Base-by-base conservation (phyloP, 2,329 filamentous ascomycete genomes). In the Calonectria pseudoturangicola region DNA sequence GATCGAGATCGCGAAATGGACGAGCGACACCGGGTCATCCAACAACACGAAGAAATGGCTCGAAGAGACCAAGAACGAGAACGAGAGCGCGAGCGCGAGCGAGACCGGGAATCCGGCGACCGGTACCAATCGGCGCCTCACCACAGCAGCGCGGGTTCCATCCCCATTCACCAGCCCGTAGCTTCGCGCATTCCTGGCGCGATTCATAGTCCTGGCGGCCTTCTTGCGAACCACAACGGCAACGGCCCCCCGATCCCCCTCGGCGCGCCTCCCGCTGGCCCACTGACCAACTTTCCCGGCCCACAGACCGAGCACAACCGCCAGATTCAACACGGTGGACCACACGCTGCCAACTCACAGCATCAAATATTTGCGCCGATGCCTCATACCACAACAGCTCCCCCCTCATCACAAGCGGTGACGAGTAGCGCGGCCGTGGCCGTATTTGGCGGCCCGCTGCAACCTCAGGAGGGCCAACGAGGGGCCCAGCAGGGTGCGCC, bases 141-240 rank as follows among this genome's bases (percentile, higher is more conserved):
- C 81, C 96, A 98, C 83, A 97, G 93, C 85, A 96, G 94, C 81
- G 93, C 94, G 47, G 95, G 93, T 70, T 95, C 96, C 3, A 94
- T 98, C 68, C 95, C 96, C 68, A 93, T 98, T 79, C 96, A 98
- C 84, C 96, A 98, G 84, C 96, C 96, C 6, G 95, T 98, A 72
- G 96, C 96, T 74, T 92, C 95, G 81, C 88, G 96, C 84, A 88
- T 95, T 74, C 86, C 93, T 70, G 93, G 92, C 75, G 93, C 95
- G 66, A 97, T 98, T 70, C 96, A 98, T 82, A 97, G 95, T 56
- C 96, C 96, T 1, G 96, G 97, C 77, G 96, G 96, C 10, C 89
- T 98, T 43, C 90, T 98, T 47, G 91, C 93, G 10, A 95, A 92
- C 76, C 92, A 95, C 78, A 92, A 92, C 66, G 89, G 90, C 41